A percentile compares a stretch with the other conserved stretches of the same genome.
Conservation (phyloP, 495 filamentous ascomycete species). For the Talaromyces thailandensis region DNA sequence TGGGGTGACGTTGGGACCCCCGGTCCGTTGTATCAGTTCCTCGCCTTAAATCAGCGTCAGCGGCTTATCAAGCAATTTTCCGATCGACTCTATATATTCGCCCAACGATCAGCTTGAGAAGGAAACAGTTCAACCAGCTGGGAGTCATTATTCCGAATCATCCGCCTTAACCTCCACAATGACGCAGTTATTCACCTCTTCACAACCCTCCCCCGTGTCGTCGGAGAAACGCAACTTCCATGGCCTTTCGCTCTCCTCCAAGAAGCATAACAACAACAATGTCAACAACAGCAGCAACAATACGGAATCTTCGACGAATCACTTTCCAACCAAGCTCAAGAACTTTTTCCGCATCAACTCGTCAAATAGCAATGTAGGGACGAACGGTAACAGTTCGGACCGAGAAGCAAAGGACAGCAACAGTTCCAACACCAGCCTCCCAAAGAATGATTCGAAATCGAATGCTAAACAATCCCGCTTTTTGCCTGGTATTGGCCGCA, state of each 20-base stretch:
- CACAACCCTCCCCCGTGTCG: slow-evolving; percentile 25
- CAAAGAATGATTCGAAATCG: slow-evolving; percentile 50
- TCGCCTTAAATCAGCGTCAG: not conserved
- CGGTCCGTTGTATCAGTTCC: not conserved
- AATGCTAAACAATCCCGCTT: slow-evolving; percentile 76
- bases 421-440: slow-evolving; percentile 27
- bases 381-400: slow-evolving; percentile 35
- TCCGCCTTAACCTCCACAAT: slow-evolving; percentile 14
- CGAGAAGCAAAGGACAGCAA: slow-evolving; percentile 16
- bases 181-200: slow-evolving; percentile 40
- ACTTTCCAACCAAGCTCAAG: slow-evolving; percentile 83
- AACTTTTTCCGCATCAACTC: slow-evolving; percentile 97
- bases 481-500: slow-evolving; percentile 68
- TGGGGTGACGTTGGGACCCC: slow-evolving; percentile 2
- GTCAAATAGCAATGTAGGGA: slow-evolving; percentile 42
- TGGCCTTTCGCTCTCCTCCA: slow-evolving; percentile 34
- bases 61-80: not conserved
- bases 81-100: not conserved
- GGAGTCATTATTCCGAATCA: not conserved
- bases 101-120: not conserved
- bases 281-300: slow-evolving; percentile 9
- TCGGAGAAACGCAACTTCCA: slow-evolving; percentile 41
- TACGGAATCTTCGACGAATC: slow-evolving; percentile 32
- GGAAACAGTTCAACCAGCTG: not conserved
- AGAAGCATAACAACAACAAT: slow-evolving; percentile 30